phyloP scores from a whole-genome alignment of 2,329 filamentous ascomycete species.

The Curvularia verruculosa region DNA sequence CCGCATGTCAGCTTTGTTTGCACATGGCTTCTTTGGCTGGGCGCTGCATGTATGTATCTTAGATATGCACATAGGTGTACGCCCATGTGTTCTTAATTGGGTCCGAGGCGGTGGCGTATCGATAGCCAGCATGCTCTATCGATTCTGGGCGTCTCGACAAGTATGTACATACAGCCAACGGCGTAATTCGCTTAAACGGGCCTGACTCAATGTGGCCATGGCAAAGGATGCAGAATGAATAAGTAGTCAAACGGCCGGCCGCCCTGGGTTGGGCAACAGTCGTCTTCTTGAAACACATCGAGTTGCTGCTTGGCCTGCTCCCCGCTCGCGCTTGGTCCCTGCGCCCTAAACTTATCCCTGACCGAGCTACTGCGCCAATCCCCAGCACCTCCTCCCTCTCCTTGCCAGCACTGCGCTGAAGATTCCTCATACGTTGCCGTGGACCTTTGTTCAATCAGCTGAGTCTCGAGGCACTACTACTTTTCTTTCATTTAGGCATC shows the following conservation, averaged over 20 bases:
- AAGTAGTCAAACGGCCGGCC: not conserved
- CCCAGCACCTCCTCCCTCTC: slow-evolving; percentile 19
- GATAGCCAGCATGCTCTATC: slow-evolving; percentile 2
- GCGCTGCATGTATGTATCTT: not conserved
- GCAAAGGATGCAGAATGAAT: not conserved
- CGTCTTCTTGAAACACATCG: slow-evolving; percentile 7
- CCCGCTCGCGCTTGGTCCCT: slow-evolving; percentile 13
- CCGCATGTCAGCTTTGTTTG: slow-evolving; percentile 14
- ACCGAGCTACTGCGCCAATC: slow-evolving; percentile 32
- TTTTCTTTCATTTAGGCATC: slow-evolving; percentile 14
- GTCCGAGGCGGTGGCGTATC: not conserved
- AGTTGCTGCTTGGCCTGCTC: slow-evolving; percentile 11
- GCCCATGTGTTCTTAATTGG: not conserved
- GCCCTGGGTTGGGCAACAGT: not conserved
- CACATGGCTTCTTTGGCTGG: not conserved
- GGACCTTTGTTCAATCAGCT: slow-evolving; percentile 20
- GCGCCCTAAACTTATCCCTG: slow-evolving; percentile 35
- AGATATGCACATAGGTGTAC: too few species aligned
- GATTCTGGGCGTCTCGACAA: not conserved
- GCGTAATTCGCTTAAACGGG: not conserved
- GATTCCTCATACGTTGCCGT: slow-evolving; percentile 24
- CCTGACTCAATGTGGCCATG: not conserved
- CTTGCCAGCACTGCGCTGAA: slow-evolving; percentile 23
- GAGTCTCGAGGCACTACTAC: slow-evolving; percentile 21
- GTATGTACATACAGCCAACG: not conserved